Evolutionary conservation across 176 grass and related monocot genomes (phyloP).

Genomic region (Saccharum officinarum): DNA sequence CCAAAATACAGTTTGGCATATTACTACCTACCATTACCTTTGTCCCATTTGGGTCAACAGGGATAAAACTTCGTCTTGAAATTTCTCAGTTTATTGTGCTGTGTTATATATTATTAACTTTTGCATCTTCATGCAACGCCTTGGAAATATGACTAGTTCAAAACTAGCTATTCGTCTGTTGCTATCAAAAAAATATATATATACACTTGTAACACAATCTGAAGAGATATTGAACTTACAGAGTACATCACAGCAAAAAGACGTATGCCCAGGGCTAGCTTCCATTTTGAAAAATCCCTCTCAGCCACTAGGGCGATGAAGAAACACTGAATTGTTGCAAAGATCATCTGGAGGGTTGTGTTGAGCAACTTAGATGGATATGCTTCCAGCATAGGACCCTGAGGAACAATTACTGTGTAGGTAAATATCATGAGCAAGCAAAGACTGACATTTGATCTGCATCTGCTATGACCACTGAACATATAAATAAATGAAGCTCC

Average conservation of each 20-base stretch:
- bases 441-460: neutral
- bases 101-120: no score
- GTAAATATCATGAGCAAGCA: neutral
- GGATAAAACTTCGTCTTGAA: neutral
- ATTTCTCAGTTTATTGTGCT: neutral
- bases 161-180: neutral
- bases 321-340: conserved; percentile 48
- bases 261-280: conserved; percentile 25
- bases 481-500: neutral
- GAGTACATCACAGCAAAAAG: conserved; percentile 46
- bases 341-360: conserved; percentile 51
- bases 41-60: neutral
- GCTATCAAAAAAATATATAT: neutral
- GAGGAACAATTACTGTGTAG: neutral
- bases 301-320: conserved; percentile 49
- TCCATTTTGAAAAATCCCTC: conserved; percentile 62
- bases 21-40: no score
- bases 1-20: no score
- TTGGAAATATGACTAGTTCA: no score
- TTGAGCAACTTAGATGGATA: conserved; percentile 57
- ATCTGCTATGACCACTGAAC: neutral
- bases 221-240: conserved; percentile 16
- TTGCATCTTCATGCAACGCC: no score
- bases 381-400: conserved; percentile 51
- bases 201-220: neutral